Conservation (phyloP, 2,329 filamentous ascomycete genomes). For the Myotisia sp. region DNA sequence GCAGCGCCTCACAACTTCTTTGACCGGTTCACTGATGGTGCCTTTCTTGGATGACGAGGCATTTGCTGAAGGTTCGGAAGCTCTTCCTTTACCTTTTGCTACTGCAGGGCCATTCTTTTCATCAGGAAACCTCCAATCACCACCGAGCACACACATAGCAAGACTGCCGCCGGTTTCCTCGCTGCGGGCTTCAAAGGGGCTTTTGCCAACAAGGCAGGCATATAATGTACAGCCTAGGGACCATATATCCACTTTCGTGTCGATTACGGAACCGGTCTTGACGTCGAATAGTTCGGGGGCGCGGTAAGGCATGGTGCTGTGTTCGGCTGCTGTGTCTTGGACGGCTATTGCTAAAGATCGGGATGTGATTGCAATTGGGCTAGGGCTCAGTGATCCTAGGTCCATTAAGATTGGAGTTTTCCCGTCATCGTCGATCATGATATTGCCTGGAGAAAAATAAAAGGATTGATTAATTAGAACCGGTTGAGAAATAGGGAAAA, state of each 20-base stretch:
- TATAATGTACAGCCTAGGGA: slow-evolving; percentile 94
- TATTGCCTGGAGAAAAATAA: slow-evolving; percentile 49
- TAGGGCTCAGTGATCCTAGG: slow-evolving; percentile 76
- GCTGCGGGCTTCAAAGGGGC: slow-evolving; percentile 85
- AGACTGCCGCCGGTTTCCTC: slow-evolving; percentile 92
- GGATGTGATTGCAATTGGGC: slow-evolving; percentile 77
- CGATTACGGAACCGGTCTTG: slow-evolving; percentile 78
- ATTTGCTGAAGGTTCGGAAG: slow-evolving; percentile 15
- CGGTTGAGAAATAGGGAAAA: not conserved
- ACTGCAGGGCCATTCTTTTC: slow-evolving; percentile 51
- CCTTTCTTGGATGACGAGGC: slow-evolving; percentile 16
- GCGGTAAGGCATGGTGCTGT: slow-evolving; percentile 96
- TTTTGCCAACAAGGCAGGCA: slow-evolving; percentile 90
- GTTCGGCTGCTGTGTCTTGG: slow-evolving; percentile 88
- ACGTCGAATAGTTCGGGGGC: slow-evolving; percentile 97
- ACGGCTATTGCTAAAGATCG: slow-evolving; percentile 80
- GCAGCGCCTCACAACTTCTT: slow-evolving; percentile 77
- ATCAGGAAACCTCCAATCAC: slow-evolving; percentile 93
- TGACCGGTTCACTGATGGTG: slow-evolving; percentile 62
- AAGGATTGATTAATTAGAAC: not conserved
- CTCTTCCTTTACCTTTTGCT: slow-evolving; percentile 39
- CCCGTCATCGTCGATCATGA: slow-evolving; percentile 94
- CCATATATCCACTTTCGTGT: slow-evolving; percentile 98
- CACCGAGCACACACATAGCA: slow-evolving; percentile 80
- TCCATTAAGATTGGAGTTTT: slow-evolving; percentile 91